Conservation (phyloP, 352 stramenopile genomes). For the Pythium guiyangense region DNA sequence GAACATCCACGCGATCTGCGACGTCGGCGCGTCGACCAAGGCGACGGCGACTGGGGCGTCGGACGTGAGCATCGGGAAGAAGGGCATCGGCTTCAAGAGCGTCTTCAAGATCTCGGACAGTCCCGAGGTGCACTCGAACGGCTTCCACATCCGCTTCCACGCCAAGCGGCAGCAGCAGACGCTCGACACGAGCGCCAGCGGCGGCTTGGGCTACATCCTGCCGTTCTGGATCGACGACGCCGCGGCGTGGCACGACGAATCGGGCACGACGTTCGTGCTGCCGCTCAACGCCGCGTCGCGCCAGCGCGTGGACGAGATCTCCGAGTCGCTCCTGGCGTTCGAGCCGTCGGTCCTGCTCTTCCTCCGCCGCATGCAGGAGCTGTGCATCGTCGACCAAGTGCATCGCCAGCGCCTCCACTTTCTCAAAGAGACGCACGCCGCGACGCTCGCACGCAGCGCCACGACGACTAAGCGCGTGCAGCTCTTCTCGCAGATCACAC, state of each 20-base stretch:
- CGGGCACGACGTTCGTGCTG: slow-evolving; percentile 72
- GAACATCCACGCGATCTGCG: slow-evolving; percentile 84
- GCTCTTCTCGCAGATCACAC: slow-evolving; percentile 29
- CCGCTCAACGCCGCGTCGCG: slow-evolving; percentile 54
- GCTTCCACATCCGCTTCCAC: slow-evolving; percentile 81
- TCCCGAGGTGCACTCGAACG: slow-evolving; percentile 86
- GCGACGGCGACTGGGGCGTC: slow-evolving; percentile 12
- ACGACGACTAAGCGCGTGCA: slow-evolving; percentile 21
- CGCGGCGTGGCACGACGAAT: slow-evolving; percentile 28
- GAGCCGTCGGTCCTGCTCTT: slow-evolving; percentile 82
- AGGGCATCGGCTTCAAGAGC: slow-evolving; percentile 90
- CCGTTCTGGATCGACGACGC: slow-evolving; percentile 69
- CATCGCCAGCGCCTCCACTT: slow-evolving; percentile 33
- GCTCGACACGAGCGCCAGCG: slow-evolving; percentile 25
- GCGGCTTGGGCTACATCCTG: slow-evolving; percentile 72
- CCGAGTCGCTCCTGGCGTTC: slow-evolving; percentile 54
- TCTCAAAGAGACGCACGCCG: slow-evolving; percentile 23
- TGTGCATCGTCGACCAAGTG: slow-evolving; percentile 47
- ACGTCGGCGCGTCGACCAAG: slow-evolving; percentile 85
- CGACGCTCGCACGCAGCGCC: slow-evolving; percentile 5
- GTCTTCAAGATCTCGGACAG: slow-evolving; percentile 86
- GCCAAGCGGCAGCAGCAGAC: slow-evolving; percentile 19
- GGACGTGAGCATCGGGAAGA: slow-evolving; percentile 80
- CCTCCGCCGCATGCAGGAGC: slow-evolving; percentile 57
- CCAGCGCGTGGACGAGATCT: slow-evolving; percentile 46